Conservation (phyloP, 495 filamentous ascomycete species). For the Arthonia radiata region DNA sequence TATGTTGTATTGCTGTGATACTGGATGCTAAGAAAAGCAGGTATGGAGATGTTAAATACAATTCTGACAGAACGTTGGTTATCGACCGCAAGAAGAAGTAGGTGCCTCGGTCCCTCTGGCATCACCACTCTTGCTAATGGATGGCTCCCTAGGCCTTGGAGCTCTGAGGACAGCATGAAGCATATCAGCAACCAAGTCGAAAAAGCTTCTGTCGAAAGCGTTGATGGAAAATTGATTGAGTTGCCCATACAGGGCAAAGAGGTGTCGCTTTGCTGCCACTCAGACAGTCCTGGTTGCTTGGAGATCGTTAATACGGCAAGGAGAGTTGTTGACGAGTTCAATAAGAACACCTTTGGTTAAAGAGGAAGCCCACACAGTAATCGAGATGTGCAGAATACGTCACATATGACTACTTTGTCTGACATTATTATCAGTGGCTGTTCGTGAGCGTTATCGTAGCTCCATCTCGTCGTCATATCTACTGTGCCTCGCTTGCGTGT, state of each 20-base stretch:
- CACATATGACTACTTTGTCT: too few relatives aligned
- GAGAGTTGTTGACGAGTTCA: constrained; percentile 13
- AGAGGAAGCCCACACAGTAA: too few relatives aligned
- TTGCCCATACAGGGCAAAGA: constrained; percentile 22
- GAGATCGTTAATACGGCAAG: constrained; percentile 25
- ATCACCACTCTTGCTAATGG: background rate
- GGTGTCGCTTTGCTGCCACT: constrained; percentile 28
- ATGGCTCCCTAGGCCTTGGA: constrained; percentile 16
- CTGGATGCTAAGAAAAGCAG: too few relatives aligned
- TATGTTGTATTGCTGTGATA: too few relatives aligned
- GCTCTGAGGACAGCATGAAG: constrained; percentile 16
- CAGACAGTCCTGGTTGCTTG: constrained; percentile 25
- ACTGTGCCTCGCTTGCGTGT: too few relatives aligned
- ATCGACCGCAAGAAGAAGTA: constrained; percentile 30
- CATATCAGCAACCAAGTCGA: constrained; percentile 23
- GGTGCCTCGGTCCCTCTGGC: background rate
- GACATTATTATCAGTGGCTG: too few relatives aligned
- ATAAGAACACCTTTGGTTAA: too few relatives aligned
- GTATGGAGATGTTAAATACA: constrained; percentile 31
- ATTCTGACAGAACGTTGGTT: constrained; percentile 20
- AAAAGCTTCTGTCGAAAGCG: constrained; percentile 18
- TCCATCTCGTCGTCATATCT: too few relatives aligned
- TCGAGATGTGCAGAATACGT: too few relatives aligned
- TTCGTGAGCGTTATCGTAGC: too few relatives aligned
- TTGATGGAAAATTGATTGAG: constrained; percentile 19